Base-by-base conservation (phyloP, 495 filamentous ascomycete species). In the Immersiella caudata region DNA sequence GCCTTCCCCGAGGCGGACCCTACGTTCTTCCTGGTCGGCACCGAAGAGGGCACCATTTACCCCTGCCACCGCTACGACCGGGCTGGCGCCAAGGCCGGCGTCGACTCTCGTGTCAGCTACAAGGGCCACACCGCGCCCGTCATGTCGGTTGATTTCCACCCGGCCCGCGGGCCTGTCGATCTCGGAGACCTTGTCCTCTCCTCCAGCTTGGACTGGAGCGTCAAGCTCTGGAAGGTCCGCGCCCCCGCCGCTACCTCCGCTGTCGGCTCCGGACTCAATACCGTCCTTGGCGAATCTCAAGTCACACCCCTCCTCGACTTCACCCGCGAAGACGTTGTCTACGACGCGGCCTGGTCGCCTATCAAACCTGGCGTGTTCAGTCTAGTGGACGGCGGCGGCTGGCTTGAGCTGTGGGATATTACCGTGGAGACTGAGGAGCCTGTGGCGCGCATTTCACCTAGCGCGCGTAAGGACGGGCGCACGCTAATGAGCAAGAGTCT, bases 21-120 rank as follows among this genome's bases (percentile, higher is more conserved):
- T 18, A 98, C 95, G 2, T 97, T 96, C 77, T 98, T 98, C 84
- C 89, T 99, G 35, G 91, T 96, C 29, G 95, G 95, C 51, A 96
- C 94, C 3, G 95, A 99, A 81, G 94, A 98, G 82, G 95, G 95
- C 33, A 86, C 90, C 64, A 97, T 99, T 67, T 95, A 92, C 79
- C 93, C 95, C 1, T 97, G 95, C 78, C 96, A 98, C 75, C 89
- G 95, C 36, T 98, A 98, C 78, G 95, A 98, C 74, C 90, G 95
- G 69, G 95, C 95, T 1, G 95, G 96, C 52, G 94, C 95, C 52
- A 97, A 97, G 78, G 93, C 95, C 2, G 95, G 95, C 60, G 93
- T 96, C 27, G 95, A 99, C 73, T 82, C 88, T 54, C 86, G 93
- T 66, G 87, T 97, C 67, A 85, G 85, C 50, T 99, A 98, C 76